Percentiles rank a stretch among this genome's conserved stretches.
These are phyloP conservation scores for Hypoxylon rickii DNA, from an alignment of 495 filamentous ascomycete genomes.

Conservation along the genomic window DNA sequence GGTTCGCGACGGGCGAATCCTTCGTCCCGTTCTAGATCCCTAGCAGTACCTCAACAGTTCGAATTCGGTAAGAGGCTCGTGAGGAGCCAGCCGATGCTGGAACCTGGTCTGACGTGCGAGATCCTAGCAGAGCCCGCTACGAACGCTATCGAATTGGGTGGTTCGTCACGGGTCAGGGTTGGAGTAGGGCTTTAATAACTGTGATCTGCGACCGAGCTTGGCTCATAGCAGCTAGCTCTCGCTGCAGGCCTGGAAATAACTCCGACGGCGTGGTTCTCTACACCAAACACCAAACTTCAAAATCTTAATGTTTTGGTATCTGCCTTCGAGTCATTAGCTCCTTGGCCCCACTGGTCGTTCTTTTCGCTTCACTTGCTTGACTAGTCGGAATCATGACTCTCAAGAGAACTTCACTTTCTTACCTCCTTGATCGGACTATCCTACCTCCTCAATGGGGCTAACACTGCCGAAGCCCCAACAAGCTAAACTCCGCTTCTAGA, in stretches of 20 bases:
- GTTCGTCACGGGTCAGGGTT: constrained; percentile 15
- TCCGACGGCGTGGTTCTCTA: no score
- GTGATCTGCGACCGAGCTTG: constrained; percentile 11
- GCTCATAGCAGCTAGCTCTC: constrained; percentile 16
- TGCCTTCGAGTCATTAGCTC: no score
- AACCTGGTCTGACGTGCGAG: neutral
- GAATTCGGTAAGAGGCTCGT: constrained; percentile 26
- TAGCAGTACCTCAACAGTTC: neutral
- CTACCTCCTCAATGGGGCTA: no score
- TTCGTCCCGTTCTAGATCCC: constrained; percentile 15
- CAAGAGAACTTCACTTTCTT: no score
- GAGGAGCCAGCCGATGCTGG: constrained; percentile 2
- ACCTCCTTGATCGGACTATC: no score
- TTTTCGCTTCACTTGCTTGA: no score
- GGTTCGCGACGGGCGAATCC: constrained; percentile 13
- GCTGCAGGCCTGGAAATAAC: neutral
- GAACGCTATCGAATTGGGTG: constrained; percentile 16
- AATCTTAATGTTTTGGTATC: no score
- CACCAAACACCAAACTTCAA: no score
- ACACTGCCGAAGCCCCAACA: no score
- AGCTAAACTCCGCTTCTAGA: no score
- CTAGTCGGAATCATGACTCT: no score
- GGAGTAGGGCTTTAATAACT: constrained; percentile 9
- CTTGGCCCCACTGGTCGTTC: no score
- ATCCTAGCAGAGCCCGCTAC: neutral